phyloP scores from a whole-genome alignment of 2,329 filamentous ascomycete genomes.

The Diatrype stigma region DNA sequence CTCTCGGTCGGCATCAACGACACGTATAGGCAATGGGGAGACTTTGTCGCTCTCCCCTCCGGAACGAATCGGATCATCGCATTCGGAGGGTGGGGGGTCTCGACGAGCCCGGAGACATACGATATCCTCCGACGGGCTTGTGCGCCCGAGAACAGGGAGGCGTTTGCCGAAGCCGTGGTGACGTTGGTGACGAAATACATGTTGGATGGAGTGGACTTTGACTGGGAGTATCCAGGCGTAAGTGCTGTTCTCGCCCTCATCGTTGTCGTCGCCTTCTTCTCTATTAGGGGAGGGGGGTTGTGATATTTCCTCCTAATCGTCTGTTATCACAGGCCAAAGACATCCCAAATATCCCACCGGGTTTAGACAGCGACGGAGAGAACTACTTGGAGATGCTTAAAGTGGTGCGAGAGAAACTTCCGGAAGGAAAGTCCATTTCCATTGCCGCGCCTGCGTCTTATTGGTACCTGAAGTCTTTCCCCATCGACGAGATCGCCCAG shows the following conservation, averaged over 20 bases:
- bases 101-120: conserved; percentile 27
- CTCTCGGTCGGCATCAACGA: conserved; percentile 18
- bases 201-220: conserved; percentile 28
- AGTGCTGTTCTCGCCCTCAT: neutral
- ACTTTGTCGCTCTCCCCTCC: conserved; percentile 18
- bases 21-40: conserved; percentile 17
- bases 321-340: conserved; percentile 9
- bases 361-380: conserved; percentile 16
- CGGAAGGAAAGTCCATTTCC: conserved; percentile 17
- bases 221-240: conserved; percentile 33
- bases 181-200: conserved; percentile 25
- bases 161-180: conserved; percentile 23
- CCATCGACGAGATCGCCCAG: conserved; percentile 21
- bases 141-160: conserved; percentile 24
- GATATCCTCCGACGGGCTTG: conserved; percentile 29
- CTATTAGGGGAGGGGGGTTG: too few relatives aligned
- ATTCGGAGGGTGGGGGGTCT: conserved; percentile 37
- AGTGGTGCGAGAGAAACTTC: conserved; percentile 17
- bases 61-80: conserved; percentile 34
- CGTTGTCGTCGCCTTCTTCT: too few relatives aligned
- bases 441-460: conserved; percentile 26
- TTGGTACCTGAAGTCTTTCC: conserved; percentile 30
- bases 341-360: conserved; percentile 22
- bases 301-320: too few relatives aligned
- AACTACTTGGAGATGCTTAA: conserved; percentile 30